phyloP scores from a whole-genome alignment of 192 early-diverging fungal genomes.

The Coemansia pectinata region DNA sequence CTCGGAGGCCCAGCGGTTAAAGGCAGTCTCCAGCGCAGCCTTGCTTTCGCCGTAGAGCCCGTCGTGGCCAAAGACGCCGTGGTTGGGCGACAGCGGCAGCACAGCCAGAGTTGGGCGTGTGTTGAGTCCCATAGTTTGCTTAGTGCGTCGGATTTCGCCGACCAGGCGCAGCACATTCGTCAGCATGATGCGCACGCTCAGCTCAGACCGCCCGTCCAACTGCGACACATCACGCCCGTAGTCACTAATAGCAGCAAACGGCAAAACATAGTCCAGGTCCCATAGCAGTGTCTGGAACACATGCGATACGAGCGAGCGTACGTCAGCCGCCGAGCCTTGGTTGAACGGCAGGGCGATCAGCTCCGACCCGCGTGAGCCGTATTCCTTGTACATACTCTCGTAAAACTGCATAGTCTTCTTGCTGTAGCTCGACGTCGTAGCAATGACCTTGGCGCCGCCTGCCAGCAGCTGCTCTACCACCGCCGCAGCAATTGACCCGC shows the following conservation, averaged over 20 bases:
- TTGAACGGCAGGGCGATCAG: conserved; percentile 96
- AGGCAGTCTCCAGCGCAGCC: conserved; percentile 86
- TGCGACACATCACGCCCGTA: conserved; percentile 79
- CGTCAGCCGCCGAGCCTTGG: conserved; percentile 82
- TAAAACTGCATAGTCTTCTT: conserved; percentile 72
- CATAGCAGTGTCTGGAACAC: conserved; percentile 77
- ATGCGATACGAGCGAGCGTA: conserved; percentile 71
- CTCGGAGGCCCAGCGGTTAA: conserved; percentile 91
- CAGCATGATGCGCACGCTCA: conserved; percentile 90
- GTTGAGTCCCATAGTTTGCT: conserved; percentile 65
- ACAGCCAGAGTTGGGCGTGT: conserved; percentile 86
- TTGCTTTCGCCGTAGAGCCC: conserved; percentile 95
- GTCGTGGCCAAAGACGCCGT: conserved; percentile 91
- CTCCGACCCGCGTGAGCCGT: conserved; percentile 81
- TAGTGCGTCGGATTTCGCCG: conserved; percentile 81
- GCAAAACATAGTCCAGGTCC: conserved; percentile 92
- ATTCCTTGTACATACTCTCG: conserved; percentile 76
- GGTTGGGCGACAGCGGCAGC: conserved; percentile 93
- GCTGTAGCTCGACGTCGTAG: conserved; percentile 88
- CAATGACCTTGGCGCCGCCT: conserved; percentile 63
- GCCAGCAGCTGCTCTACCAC: conserved; percentile 79
- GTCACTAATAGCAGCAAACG: conserved; percentile 90
- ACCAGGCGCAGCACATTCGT: conserved; percentile 89
- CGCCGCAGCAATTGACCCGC: conserved; percentile 85
- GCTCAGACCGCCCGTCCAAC: conserved; percentile 80